A percentile compares a stretch with the other conserved stretches of the same genome.
These are phyloP conservation scores for Maudiozyma bulderi DNA, from an alignment of 805 yeast species.

Conservation along the genomic window DNA sequence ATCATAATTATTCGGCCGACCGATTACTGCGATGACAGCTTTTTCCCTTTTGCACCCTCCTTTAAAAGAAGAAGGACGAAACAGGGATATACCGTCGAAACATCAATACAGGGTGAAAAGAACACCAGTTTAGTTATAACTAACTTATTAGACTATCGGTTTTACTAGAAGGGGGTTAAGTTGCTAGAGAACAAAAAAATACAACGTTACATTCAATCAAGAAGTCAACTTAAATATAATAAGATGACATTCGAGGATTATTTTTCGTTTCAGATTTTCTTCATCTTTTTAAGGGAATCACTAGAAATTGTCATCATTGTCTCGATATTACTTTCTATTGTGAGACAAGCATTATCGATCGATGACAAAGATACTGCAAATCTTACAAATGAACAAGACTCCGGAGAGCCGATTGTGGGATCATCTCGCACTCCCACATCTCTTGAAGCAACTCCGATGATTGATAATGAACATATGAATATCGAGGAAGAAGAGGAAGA, in stretches of 20 bases:
- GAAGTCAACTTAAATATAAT: neutral
- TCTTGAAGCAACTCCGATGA: neutral
- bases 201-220: neutral
- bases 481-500: slow-evolving; percentile 26
- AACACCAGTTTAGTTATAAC: too few relatives aligned
- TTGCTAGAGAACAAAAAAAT: neutral
- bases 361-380: slow-evolving; percentile 20
- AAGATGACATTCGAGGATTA: slow-evolving; percentile 33
- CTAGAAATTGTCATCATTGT: slow-evolving; percentile 68
- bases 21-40: too few relatives aligned
- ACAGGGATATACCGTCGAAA: too few relatives aligned
- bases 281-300: slow-evolving; percentile 65
- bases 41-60: too few relatives aligned
- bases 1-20: too few relatives aligned
- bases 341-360: slow-evolving; percentile 44
- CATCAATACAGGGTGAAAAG: too few relatives aligned
- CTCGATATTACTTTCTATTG: slow-evolving; percentile 61
- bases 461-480: neutral
- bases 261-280: slow-evolving; percentile 65
- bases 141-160: too few relatives aligned
- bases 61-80: too few relatives aligned
- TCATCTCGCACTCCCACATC: neutral
- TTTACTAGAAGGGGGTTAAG: too few relatives aligned
- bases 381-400: neutral
- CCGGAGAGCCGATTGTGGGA: neutral